Base-by-base conservation (phyloP, 345 rosid species). In the Theobroma cacao region DNA sequence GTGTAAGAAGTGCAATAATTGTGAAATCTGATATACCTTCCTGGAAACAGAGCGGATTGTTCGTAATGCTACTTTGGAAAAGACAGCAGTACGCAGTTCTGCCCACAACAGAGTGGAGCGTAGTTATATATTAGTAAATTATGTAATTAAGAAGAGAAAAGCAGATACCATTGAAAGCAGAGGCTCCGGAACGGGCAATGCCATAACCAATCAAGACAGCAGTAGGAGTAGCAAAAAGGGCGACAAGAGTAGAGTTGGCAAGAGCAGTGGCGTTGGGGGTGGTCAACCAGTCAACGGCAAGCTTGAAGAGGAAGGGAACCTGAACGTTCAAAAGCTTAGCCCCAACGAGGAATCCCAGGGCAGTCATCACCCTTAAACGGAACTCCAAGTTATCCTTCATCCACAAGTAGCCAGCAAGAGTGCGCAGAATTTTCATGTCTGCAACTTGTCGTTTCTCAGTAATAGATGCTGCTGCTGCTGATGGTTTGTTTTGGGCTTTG, bases 11-110 rank as follows among this genome's bases (percentile, higher is more conserved):
- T n/a, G 52, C 34, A 36, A 58, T 20, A 31, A 65, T 60, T 15
- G 20, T 38, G 50, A 79, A 55, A n/a, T 38, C 30, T 62, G 20
- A 26, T 86, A 77, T 84, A 91, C 99, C 98, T 94, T 91, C 84
- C 95, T 87, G 86, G 98, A 94, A 20, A 96, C 97, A 8, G 94
- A 87, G 34, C 98, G 93, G 77, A 96, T 96, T 18, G 99, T 94
- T 28, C 98, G 85, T 75, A 93, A 81, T 71, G 98, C 97, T 7
- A 96, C 99, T 80, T 94, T 94, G 1, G 99, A 94, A 74, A 94
- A 96, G 58, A 96, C 95, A 77, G 98, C 97, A 76, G 99, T 94
- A 64, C 99, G 91, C 83, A 96, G 84, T 78, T 94, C 99, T 96
- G 90, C 82, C 26, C 24, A 87, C n/a, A 74, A 77, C 9, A 47